These are phyloP conservation scores for Alnus rubra DNA, from an alignment of 306 rosid species.

Conservation along the genomic window DNA sequence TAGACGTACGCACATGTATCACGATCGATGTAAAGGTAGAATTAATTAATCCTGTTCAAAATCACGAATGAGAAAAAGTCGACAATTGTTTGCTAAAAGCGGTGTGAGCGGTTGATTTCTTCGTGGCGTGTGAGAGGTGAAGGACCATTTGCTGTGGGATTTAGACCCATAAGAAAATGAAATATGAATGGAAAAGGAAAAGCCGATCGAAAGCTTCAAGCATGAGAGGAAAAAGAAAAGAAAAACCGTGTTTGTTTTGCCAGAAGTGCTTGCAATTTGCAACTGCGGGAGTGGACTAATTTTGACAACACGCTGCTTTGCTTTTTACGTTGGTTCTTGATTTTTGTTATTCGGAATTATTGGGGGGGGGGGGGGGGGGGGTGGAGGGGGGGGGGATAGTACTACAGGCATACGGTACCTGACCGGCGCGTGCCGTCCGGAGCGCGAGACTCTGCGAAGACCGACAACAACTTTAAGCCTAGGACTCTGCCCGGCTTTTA, in stretches of 20 bases:
- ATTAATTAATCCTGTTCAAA: no score
- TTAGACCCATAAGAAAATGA: constrained; percentile 31
- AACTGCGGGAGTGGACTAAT: not conserved
- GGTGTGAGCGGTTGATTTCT: not conserved
- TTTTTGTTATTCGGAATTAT: constrained; percentile 11
- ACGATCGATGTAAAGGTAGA: not conserved
- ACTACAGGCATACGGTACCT: constrained; percentile 26
- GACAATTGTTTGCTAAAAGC: no score
- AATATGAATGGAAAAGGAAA: constrained; percentile 37
- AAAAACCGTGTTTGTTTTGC: constrained; percentile 15
- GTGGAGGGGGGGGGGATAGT: no score
- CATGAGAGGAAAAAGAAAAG: not conserved
- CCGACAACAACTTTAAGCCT: constrained; percentile 6
- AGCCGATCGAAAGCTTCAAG: not conserved
- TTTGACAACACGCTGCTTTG: not conserved
- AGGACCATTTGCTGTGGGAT: not conserved
- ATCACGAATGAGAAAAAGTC: not conserved
- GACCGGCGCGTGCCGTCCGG: constrained; percentile 88
- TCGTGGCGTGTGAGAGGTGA: no score
- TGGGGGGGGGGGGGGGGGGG: no score
- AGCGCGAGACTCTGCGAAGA: constrained; percentile 34
- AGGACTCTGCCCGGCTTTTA: not conserved
- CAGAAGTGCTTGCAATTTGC: constrained; percentile 1
- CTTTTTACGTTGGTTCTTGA: not conserved
- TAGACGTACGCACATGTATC: not conserved